Conservation (phyloP, 148 eudicot genomes). For the Beta vulgaris region DNA sequence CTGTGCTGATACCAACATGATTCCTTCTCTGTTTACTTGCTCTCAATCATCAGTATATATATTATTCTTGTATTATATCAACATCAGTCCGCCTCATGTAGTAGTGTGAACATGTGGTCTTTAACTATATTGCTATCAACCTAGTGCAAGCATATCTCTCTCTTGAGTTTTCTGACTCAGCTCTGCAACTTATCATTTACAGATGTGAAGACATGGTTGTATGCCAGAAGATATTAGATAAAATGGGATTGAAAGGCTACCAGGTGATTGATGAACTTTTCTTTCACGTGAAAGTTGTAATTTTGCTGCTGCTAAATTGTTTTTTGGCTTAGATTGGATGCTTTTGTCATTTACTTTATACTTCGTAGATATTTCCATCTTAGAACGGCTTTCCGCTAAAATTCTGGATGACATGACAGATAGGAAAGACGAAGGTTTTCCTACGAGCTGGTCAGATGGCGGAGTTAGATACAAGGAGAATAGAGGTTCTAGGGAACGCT, state of each 20-base stretch:
- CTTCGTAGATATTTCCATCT: neutral
- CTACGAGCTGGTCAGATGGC: constrained; percentile 99
- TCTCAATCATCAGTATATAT: neutral
- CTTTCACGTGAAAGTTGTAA: neutral
- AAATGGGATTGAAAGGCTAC: constrained; percentile 91
- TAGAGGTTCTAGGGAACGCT: constrained; percentile 89
- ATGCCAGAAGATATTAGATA: constrained; percentile 85
- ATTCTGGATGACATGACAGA: constrained; percentile 47
- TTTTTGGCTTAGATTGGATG: neutral
- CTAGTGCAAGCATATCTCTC: neutral
- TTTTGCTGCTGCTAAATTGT: neutral
- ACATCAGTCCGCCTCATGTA: neutral
- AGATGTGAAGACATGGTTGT: constrained; percentile 83
- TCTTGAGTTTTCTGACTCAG: constrained; percentile 3
- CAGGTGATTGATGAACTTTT: constrained; percentile 54
- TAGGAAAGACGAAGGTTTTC: constrained; percentile 95
- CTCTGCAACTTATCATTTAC: constrained; percentile 20
- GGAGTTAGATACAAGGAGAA: constrained; percentile 89
- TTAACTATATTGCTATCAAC: neutral
- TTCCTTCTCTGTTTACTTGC: neutral
- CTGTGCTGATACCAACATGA: neutral
- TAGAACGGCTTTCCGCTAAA: neutral
- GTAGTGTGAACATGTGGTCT: constrained; percentile 2
- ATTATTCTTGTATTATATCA: neutral
- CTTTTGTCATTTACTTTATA: neutral